phyloP scores from a whole-genome alignment of 2,329 filamentous ascomycete genomes.

The Penicillium concentricum region DNA sequence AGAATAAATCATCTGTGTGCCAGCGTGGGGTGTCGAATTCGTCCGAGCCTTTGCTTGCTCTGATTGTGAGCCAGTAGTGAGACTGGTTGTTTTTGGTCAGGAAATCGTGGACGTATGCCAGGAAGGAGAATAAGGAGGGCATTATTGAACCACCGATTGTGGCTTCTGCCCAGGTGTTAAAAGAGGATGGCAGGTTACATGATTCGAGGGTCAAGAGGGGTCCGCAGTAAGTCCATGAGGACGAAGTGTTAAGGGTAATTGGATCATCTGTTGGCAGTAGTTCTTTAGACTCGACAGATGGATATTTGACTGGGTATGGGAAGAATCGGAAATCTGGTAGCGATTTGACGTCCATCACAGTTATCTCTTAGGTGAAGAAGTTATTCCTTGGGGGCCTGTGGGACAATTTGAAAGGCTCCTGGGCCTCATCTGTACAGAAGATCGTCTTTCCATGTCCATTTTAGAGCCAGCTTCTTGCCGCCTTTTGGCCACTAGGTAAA shows the following conservation, averaged over 20 bases:
- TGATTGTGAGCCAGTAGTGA: slow-evolving; percentile 52
- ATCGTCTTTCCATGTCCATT: not conserved
- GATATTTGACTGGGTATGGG: slow-evolving; percentile 8
- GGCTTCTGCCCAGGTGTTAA: slow-evolving; percentile 41
- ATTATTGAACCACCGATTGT: slow-evolving; percentile 39
- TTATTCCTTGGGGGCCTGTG: not conserved
- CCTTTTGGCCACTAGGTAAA: not conserved
- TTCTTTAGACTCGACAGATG: not conserved
- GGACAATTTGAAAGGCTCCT: not conserved
- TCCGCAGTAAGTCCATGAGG: slow-evolving; percentile 49
- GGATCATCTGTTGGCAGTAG: slow-evolving; percentile 5
- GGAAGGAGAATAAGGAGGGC: slow-evolving; percentile 40
- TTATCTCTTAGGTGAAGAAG: not conserved
- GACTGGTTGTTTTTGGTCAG: slow-evolving; percentile 36
- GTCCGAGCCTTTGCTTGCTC: slow-evolving; percentile 44
- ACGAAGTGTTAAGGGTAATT: slow-evolving; percentile 19
- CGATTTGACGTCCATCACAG: slow-evolving; percentile 16
- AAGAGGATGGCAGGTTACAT: slow-evolving; percentile 33
- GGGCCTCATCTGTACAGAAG: not conserved
- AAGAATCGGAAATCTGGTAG: slow-evolving; percentile 22
- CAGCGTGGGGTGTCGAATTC: slow-evolving; percentile 50
- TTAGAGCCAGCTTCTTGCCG: not conserved
- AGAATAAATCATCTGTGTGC: slow-evolving; percentile 54
- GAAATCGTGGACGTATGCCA: slow-evolving; percentile 41
- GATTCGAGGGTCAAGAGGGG: slow-evolving; percentile 35